Conservation (phyloP, 192 early-diverging fungal species). For the Backusella morwellensis region DNA sequence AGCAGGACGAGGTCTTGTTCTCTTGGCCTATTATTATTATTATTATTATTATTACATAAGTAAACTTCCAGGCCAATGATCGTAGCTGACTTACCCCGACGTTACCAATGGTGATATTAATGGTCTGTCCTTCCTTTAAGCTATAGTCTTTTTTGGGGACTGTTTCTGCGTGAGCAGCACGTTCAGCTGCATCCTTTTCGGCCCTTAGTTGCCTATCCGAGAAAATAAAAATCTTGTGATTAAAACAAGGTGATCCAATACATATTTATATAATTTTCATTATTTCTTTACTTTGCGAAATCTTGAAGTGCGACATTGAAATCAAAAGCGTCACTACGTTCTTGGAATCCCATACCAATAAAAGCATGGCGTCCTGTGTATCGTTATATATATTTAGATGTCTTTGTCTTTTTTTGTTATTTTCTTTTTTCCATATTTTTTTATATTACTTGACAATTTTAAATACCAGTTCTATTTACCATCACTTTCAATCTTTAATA, state of each 20-base stretch:
- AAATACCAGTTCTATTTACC: slow-evolving; percentile 31
- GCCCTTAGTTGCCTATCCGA: slow-evolving; percentile 46
- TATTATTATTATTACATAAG: neutral
- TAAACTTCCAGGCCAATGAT: neutral
- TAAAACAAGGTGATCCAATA: neutral
- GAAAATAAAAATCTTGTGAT: neutral
- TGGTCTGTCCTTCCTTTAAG: slow-evolving; percentile 77
- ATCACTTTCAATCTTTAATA: slow-evolving; percentile 68
- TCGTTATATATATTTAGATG: neutral
- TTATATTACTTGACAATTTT: neutral
- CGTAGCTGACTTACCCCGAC: slow-evolving; percentile 35
- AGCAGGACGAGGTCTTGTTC: slow-evolving; percentile 16
- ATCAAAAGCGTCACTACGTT: slow-evolving; percentile 82
- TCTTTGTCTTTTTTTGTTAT: neutral
- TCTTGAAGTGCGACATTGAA: slow-evolving; percentile 91
- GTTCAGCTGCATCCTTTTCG: slow-evolving; percentile 40
- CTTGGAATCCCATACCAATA: slow-evolving; percentile 83
- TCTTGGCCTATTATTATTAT: slow-evolving; percentile 8
- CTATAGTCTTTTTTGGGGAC: slow-evolving; percentile 73
- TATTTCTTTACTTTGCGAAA: slow-evolving; percentile 56
- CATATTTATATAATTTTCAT: neutral
- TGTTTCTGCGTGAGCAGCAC: slow-evolving; percentile 30
- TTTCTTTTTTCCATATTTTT: neutral
- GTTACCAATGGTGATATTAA: slow-evolving; percentile 70
- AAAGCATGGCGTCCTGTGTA: slow-evolving; percentile 71